A percentile compares a stretch with the other conserved stretches of the same genome.
Conservation (phyloP, 192 early-diverging fungal species). For the Coemansia sp. region DNA sequence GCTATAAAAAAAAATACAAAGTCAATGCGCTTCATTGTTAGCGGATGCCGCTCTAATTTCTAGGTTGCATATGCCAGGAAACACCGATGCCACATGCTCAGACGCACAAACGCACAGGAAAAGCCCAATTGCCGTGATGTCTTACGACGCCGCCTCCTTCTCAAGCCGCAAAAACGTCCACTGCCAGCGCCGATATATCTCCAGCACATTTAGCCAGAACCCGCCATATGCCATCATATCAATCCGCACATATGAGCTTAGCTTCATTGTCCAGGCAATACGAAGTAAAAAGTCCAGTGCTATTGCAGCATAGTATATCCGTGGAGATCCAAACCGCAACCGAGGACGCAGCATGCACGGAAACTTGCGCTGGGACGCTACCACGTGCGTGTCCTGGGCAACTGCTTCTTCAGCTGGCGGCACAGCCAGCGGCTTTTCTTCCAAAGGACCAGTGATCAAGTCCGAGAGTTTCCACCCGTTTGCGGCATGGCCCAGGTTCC, state of each 20-base stretch:
- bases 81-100: no score
- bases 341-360: conserved; percentile 53
- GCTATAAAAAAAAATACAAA: no score
- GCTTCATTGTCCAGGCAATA: conserved; percentile 82
- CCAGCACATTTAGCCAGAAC: conserved; percentile 74
- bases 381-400: no score
- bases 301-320: conserved; percentile 79
- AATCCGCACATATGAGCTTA: conserved; percentile 61
- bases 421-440: conserved; percentile 1
- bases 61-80: no score
- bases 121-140: no score
- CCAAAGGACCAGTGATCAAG: conserved; percentile 14
- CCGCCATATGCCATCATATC: conserved; percentile 67
- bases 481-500: conserved; percentile 62
- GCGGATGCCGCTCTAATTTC: no score
- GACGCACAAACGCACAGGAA: no score
- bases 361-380: conserved; percentile 10
- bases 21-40: no score
- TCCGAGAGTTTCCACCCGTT: conserved; percentile 37
- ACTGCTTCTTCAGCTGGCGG: not conserved
- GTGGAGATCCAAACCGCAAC: conserved; percentile 62
- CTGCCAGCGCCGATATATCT: conserved; percentile 84
- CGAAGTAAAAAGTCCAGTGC: conserved; percentile 75
- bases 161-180: conserved; percentile 96
- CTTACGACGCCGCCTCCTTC: conserved; percentile 31